phyloP scores from a whole-genome alignment of 164 flowering plant species.

The Tinospora cordifolia region DNA sequence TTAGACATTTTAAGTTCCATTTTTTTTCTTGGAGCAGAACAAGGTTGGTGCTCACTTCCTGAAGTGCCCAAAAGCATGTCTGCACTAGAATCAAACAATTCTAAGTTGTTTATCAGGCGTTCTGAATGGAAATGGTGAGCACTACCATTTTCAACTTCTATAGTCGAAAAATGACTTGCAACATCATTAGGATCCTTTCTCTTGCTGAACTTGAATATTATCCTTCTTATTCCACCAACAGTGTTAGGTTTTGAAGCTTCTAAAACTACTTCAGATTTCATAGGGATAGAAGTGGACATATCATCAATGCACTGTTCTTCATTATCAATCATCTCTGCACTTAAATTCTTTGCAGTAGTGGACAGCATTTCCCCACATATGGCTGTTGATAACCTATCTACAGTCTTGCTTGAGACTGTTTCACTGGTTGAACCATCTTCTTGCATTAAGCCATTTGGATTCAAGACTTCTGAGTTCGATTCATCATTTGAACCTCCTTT shows the following conservation, averaged over 20 bases:
- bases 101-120: conserved; percentile 10
- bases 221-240: conserved; percentile 33
- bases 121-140: conserved; percentile 7
- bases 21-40: conserved; percentile 24
- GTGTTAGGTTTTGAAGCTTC: conserved; percentile 10
- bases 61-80: conserved; percentile 12
- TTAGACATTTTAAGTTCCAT: conserved; percentile 32
- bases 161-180: conserved; percentile 15
- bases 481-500: conserved; percentile 25
- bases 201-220: conserved; percentile 32
- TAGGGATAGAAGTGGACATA: conserved; percentile 30
- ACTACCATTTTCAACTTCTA: background rate
- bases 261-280: conserved; percentile 26
- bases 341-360: conserved; percentile 16
- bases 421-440: conserved; percentile 30
- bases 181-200: conserved; percentile 6
- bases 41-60: conserved; percentile 10
- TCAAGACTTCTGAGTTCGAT: conserved; percentile 24
- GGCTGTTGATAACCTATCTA: conserved; percentile 31
- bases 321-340: conserved; percentile 12
- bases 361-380: conserved; percentile 10
- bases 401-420: conserved; percentile 29
- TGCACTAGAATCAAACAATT: conserved; percentile 23
- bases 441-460: conserved; percentile 30
- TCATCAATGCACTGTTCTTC: conserved; percentile 33